Conservation (phyloP, 2,329 filamentous ascomycete species). For the Trichoderma sp. region DNA sequence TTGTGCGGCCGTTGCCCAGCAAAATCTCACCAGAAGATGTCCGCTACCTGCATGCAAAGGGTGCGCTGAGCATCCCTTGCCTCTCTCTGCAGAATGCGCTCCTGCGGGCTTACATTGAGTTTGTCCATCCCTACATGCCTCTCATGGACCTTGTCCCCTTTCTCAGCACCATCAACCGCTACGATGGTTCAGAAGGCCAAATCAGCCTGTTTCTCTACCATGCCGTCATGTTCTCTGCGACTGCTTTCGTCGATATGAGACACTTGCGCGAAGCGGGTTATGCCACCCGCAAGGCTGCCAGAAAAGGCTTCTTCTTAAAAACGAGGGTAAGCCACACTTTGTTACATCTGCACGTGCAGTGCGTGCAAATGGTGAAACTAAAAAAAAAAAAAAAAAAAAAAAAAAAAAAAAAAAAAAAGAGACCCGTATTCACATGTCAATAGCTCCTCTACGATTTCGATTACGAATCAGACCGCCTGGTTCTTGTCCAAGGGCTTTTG, state of each 20-base stretch:
- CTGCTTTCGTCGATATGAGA: constrained; percentile 82
- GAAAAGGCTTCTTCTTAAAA: constrained; percentile 87
- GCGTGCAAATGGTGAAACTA: neutral
- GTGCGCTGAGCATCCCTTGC: constrained; percentile 76
- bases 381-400: neutral
- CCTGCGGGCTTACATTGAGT: constrained; percentile 80
- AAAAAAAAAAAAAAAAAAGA: neutral
- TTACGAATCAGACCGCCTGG: constrained; percentile 86
- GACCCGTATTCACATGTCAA: constrained; percentile 33
- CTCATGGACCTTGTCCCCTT: constrained; percentile 70
- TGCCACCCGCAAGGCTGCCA: constrained; percentile 72
- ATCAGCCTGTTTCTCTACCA: constrained; percentile 89
- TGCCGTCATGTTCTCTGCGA: constrained; percentile 90
- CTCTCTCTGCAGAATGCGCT: constrained; percentile 74
- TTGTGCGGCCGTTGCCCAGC: constrained; percentile 76
- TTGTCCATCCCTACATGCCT: constrained; percentile 93
- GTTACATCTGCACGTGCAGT: neutral
- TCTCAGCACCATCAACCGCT: constrained; percentile 60
- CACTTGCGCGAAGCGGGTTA: constrained; percentile 77
- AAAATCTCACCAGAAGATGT: constrained; percentile 81
- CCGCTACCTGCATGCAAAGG: constrained; percentile 79
- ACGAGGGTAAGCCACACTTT: constrained; percentile 67
- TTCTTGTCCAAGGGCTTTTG: constrained; percentile 83
- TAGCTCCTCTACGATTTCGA: constrained; percentile 92
- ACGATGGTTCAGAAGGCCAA: constrained; percentile 69